phyloP scores from a whole-genome alignment of 2,329 filamentous ascomycete genomes.

The Mollisiaceae sp. region DNA sequence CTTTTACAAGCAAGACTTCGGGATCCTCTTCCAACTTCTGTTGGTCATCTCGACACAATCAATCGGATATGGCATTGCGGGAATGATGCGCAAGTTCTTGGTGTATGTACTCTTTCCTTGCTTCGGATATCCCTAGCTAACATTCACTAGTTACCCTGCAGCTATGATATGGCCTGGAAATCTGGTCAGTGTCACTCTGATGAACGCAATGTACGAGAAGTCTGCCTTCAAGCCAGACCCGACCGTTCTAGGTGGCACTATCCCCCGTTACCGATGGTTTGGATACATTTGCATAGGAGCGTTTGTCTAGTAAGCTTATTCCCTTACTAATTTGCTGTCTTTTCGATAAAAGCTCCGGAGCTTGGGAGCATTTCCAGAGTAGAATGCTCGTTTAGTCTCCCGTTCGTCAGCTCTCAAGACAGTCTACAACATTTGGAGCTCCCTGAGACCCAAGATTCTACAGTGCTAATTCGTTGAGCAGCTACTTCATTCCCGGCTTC shows the following conservation, averaged over 20 bases:
- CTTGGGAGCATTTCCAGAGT: no score
- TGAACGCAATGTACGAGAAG: conserved; percentile 66
- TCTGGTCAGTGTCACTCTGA: conserved; percentile 56
- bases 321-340: no score
- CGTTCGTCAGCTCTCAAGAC: no score
- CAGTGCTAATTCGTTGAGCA: no score
- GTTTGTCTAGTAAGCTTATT: conserved; percentile 46
- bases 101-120: conserved; percentile 54
- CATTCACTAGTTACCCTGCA: conserved; percentile 49
- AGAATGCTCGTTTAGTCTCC: no score
- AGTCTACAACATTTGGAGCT: no score
- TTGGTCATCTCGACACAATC: conserved; percentile 65
- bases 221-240: conserved; percentile 53
- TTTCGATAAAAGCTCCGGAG: no score
- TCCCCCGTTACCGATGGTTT: conserved; percentile 47
- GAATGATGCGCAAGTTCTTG: conserved; percentile 62
- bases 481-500: conserved; percentile 61
- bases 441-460: no score
- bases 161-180: conserved; percentile 69
- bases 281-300: conserved; percentile 47
- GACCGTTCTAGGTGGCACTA: conserved; percentile 48
- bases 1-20: conserved; percentile 74
- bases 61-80: conserved; percentile 68
- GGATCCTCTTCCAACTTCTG: conserved; percentile 63
- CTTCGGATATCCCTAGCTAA: conserved; percentile 12